These are phyloP conservation scores for Cladosporium sp. DNA, from an alignment of 2,329 filamentous ascomycete genomes.

Conservation along the genomic window DNA sequence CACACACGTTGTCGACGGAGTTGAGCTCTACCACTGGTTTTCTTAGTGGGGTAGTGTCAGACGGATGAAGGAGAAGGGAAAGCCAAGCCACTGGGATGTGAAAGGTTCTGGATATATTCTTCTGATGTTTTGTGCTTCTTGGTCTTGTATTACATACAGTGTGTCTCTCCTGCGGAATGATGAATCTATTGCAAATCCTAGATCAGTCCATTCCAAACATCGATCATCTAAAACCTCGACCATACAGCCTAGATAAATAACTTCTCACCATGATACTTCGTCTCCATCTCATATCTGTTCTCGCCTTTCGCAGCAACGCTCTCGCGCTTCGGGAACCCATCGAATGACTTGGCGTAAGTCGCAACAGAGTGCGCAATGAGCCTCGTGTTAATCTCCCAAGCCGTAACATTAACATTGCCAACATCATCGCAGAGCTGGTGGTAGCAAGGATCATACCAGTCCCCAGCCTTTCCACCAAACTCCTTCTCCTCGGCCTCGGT, in stretches of 20 bases:
- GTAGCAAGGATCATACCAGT: conserved; percentile 36
- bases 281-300: conserved; percentile 14
- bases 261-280: conserved; percentile 20
- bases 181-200: too few relatives aligned
- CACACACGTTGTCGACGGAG: too few relatives aligned
- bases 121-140: too few relatives aligned
- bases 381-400: conserved; percentile 37
- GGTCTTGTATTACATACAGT: too few relatives aligned
- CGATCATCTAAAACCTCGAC: too few relatives aligned
- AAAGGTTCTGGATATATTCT: too few relatives aligned
- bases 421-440: conserved; percentile 34
- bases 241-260: conserved; percentile 16
- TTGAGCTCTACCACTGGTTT: too few relatives aligned
- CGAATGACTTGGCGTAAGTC: conserved; percentile 31
- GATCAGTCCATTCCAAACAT: too few relatives aligned
- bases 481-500: conserved; percentile 30
- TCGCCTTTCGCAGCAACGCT: background rate
- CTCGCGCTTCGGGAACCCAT: conserved; percentile 29
- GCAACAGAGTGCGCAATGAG: conserved; percentile 34
- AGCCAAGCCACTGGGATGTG: too few relatives aligned
- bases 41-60: too few relatives aligned
- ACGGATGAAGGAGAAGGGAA: too few relatives aligned
- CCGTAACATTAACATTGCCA: conserved; percentile 31
- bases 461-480: conserved; percentile 33
- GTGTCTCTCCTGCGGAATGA: too few relatives aligned